phyloP scores from a whole-genome alignment of 2,329 filamentous ascomycete species.

The Triangularia verruculosa region DNA sequence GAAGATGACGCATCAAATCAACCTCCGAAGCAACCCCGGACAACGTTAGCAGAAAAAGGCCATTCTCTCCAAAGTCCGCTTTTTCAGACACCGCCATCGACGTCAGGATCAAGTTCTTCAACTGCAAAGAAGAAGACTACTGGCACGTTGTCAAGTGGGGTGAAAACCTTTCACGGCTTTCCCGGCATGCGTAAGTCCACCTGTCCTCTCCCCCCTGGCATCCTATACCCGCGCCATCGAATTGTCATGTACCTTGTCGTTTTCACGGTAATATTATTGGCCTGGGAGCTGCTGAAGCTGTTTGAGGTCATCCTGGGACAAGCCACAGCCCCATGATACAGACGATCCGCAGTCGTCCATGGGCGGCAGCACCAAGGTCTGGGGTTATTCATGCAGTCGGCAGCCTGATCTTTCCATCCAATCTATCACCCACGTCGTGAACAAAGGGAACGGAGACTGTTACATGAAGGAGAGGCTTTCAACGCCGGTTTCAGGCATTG shows the following conservation, averaged over 20 bases:
- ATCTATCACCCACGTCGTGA: no score
- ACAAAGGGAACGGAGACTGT: no score
- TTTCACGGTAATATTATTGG: neutral
- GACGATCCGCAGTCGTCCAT: no score
- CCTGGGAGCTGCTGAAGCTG: no score
- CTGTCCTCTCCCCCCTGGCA: neutral
- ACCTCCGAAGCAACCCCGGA: slow-evolving; percentile 17
- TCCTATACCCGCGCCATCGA: neutral
- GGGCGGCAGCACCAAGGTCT: no score
- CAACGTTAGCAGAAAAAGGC: neutral
- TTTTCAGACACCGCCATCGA: neutral
- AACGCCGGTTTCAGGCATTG: no score
- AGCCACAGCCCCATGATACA: no score
- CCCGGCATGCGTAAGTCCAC: neutral
- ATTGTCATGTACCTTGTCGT: neutral
- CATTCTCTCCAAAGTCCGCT: neutral
- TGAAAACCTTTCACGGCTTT: neutral
- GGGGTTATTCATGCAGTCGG: no score
- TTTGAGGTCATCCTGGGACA: no score
- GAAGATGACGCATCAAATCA: neutral
- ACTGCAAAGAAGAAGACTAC: neutral
- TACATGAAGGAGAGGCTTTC: no score
- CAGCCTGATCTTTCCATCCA: no score
- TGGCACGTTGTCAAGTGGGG: neutral
- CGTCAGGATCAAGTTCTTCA: neutral